Percentiles rank a stretch among this genome's conserved stretches.
Evolutionary conservation across 176 grass and related monocot species (phyloP).

Genomic region (Oryza glumipatula): DNA sequence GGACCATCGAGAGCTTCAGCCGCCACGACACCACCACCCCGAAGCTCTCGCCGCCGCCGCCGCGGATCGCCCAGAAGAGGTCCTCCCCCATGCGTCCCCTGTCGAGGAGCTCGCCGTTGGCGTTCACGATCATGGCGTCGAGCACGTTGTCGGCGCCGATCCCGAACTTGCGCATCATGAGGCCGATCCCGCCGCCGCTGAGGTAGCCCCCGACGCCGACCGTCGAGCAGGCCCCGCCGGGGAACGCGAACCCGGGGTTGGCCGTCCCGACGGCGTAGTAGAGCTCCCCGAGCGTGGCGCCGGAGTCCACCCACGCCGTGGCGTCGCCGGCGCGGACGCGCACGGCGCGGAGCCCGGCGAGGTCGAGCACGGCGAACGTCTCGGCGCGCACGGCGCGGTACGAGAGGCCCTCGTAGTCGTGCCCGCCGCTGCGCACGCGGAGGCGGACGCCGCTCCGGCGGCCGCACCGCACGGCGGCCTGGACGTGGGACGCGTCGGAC

Average conservation of each 20-base stretch:
- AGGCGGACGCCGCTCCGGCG: conserved; percentile 29
- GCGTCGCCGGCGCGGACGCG: background rate
- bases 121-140: conserved; percentile 43
- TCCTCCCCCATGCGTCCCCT: conserved; percentile 51
- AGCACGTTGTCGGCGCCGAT: conserved; percentile 20
- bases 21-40: conserved; percentile 47
- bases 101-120: conserved; percentile 42
- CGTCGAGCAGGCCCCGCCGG: conserved; percentile 22
- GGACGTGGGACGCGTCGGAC: conserved; percentile 43
- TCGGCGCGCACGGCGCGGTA: conserved; percentile 47
- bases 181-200: conserved; percentile 27
- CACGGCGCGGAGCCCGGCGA: conserved; percentile 23
- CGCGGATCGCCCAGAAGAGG: conserved; percentile 54
- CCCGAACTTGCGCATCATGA: conserved; percentile 44
- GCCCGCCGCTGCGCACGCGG: conserved; percentile 65
- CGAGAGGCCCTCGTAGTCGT: conserved; percentile 71
- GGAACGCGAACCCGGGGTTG: conserved; percentile 35
- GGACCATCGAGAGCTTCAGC: conserved; percentile 31
- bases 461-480: conserved; percentile 50
- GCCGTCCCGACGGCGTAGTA: conserved; percentile 38
- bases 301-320: conserved; percentile 36
- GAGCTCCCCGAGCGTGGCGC: conserved; percentile 32
- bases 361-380: conserved; percentile 43
- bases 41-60: conserved; percentile 54
- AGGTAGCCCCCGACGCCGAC: conserved; percentile 30